Evolutionary conservation across 1,284 basidiomycete genomes (phyloP).

Genomic region (Golubevia pallescens): DNA sequence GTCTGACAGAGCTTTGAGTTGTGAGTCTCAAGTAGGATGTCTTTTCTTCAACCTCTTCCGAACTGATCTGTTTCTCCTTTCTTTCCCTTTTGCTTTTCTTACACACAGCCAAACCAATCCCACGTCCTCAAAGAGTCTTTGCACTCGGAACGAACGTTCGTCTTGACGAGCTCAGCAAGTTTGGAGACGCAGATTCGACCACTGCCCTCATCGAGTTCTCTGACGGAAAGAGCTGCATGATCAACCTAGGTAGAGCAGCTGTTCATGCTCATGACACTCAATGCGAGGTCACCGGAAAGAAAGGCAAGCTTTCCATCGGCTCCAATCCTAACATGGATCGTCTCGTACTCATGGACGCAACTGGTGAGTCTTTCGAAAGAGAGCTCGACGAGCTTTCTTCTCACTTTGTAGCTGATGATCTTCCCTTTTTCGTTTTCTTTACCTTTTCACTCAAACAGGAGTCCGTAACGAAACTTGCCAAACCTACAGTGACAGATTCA

Average conservation of each 20-base stretch:
- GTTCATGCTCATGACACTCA: constrained; percentile 1
- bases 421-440: too few species aligned
- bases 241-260: constrained; percentile 7
- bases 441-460: too few species aligned
- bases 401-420: too few species aligned
- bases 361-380: neutral
- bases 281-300: constrained; percentile 1
- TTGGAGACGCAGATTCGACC: constrained; percentile 8
- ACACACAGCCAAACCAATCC: neutral
- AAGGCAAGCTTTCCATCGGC: neutral
- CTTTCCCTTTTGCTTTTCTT: neutral
- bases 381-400: too few species aligned
- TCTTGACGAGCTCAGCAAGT: constrained; percentile 2
- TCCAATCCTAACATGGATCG: constrained; percentile 1
- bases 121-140: neutral
- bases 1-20: neutral
- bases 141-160: constrained; percentile 4
- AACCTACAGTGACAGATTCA: constrained; percentile 7
- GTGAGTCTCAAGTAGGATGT: neutral
- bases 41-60: neutral
- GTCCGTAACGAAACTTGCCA: constrained; percentile 2
- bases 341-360: neutral
- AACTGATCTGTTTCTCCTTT: too few species aligned
- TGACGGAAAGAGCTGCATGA: neutral
- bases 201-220: neutral